phyloP scores from a whole-genome alignment of 148 eudicot genomes.

The Rhododendron ferrugineum region DNA sequence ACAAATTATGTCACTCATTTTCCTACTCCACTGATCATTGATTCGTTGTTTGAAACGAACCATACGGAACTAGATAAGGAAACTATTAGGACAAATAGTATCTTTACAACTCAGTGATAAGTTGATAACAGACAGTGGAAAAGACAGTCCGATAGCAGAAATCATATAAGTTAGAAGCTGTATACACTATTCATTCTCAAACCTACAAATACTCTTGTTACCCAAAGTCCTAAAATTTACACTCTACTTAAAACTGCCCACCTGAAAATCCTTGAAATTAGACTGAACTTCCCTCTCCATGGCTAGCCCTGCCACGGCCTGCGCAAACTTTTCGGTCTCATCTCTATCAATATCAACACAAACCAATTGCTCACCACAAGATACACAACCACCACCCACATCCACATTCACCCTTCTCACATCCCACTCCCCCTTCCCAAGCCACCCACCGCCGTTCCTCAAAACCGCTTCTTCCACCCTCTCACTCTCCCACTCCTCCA shows the following conservation, averaged over 20 bases:
- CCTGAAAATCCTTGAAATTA: conserved; percentile 80
- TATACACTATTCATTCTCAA: not conserved
- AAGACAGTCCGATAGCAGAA: not conserved
- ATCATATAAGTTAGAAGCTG: not conserved
- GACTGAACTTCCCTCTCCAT: conserved; percentile 71
- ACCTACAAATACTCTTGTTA: not conserved
- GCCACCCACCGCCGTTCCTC: conserved; percentile 89
- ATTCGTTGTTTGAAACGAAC: not conserved
- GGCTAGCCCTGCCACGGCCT: conserved; percentile 75
- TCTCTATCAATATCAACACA: conserved; percentile 75
- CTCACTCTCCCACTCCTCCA: conserved; percentile 40
- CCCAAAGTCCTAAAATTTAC: not conserved
- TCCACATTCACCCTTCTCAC: conserved; percentile 40
- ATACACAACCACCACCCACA: conserved; percentile 45
- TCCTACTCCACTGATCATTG: not conserved
- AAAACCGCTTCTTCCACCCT: conserved; percentile 44
- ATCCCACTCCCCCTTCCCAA: conserved; percentile 72
- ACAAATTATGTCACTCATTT: not conserved
- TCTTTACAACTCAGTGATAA: not conserved
- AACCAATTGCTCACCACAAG: conserved; percentile 58
- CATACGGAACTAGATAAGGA: not conserved
- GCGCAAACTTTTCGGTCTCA: conserved; percentile 77
- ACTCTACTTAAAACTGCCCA: conserved; percentile 15
- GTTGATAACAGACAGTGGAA: not conserved
- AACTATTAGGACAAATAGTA: not conserved